Evolutionary conservation across 306 rosid genomes (phyloP).

Genomic region (Cucurbita argyrosperma): DNA sequence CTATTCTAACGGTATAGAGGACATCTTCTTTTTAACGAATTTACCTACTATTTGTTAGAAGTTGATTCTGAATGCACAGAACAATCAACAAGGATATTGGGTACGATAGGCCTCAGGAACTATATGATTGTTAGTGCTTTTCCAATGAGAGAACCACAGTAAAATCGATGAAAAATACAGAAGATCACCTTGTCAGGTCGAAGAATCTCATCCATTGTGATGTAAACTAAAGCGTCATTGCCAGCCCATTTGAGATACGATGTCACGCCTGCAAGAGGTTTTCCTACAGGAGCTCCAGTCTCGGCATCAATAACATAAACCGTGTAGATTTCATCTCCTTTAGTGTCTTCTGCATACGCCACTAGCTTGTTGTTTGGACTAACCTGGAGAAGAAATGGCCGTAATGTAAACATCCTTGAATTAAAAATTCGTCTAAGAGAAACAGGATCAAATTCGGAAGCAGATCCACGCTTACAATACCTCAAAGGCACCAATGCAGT

Average conservation of each 20-base stretch:
- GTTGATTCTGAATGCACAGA: not conserved
- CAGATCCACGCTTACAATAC: constrained; percentile 3
- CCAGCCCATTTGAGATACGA: constrained; percentile 65
- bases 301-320: constrained; percentile 59
- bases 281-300: constrained; percentile 44
- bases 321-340: constrained; percentile 82
- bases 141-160: not conserved
- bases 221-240: constrained; percentile 45
- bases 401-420: not conserved
- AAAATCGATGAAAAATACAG: not conserved
- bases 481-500: constrained; percentile 42
- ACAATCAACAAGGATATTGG: not conserved
- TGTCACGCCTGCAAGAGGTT: constrained; percentile 44
- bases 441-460: not conserved
- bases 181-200: constrained; percentile 71
- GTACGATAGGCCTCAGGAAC: not conserved
- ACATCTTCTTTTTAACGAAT: not conserved
- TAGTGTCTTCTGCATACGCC: constrained; percentile 87
- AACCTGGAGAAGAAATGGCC: constrained; percentile 28
- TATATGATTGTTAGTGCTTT: not conserved
- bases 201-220: constrained; percentile 74
- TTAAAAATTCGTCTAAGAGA: not conserved
- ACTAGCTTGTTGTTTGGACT: constrained; percentile 71
- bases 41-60: not conserved
- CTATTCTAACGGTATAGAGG: not conserved